phyloP scores from a whole-genome alignment of 139 green algal genomes.

The Tetradesmus lagerheimii region DNA sequence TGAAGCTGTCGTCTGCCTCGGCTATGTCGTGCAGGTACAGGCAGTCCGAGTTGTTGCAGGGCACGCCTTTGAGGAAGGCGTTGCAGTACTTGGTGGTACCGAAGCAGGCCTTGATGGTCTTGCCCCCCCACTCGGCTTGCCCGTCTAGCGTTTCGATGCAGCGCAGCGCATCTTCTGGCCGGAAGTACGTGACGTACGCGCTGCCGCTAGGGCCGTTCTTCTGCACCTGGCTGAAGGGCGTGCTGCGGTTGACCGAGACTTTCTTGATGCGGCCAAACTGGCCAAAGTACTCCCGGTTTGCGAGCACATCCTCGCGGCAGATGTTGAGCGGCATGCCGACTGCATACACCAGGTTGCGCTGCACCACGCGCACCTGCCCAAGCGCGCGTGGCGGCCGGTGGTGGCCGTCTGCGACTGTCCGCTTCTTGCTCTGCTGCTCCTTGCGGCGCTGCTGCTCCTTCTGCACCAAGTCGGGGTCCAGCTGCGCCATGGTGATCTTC shows the following conservation, averaged over 20 bases:
- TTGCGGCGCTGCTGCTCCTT: constrained; percentile 53
- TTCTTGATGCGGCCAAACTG: constrained; percentile 62
- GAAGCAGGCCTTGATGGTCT: constrained; percentile 87
- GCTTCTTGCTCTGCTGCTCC: constrained; percentile 58
- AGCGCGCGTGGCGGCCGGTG: constrained; percentile 37
- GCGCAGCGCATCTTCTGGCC: constrained; percentile 78
- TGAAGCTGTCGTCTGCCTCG: constrained; percentile 31
- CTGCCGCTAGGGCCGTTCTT: constrained; percentile 75
- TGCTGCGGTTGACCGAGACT: constrained; percentile 74
- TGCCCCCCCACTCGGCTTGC: constrained; percentile 75
- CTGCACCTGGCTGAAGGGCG: constrained; percentile 51
- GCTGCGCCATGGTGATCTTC: constrained; percentile 72
- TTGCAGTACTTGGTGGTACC: constrained; percentile 99
- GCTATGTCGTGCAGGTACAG: constrained; percentile 92
- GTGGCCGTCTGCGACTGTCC: not conserved
- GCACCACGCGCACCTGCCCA: constrained; percentile 90
- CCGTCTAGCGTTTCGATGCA: constrained; percentile 91
- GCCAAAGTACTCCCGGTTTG: constrained; percentile 57
- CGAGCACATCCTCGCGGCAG: constrained; percentile 85
- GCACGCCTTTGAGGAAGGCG: constrained; percentile 88
- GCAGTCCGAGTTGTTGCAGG: constrained; percentile 93
- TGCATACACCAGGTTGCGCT: constrained; percentile 94
- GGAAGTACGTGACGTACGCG: constrained; percentile 91
- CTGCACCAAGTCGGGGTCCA: constrained; percentile 37
- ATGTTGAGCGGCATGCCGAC: constrained; percentile 86